Base-by-base conservation (phyloP, 306 rosid genomes). In the Ormosia semicastrata region DNA sequence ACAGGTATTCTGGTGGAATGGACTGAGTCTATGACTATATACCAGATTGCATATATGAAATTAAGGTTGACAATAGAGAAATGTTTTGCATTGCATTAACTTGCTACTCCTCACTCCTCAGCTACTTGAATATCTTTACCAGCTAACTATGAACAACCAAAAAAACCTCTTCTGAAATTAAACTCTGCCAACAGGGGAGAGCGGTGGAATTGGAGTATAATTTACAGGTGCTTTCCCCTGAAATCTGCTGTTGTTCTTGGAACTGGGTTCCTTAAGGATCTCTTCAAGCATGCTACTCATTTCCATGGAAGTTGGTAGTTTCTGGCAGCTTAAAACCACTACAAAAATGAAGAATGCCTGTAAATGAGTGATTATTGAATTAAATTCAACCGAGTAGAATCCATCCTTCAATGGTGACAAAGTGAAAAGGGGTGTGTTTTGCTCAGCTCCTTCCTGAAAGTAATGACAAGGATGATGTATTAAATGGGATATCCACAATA, bases 341-440 rank as follows among this genome's bases (percentile, higher is more conserved):
- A 95, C 95, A 39, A 92, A 90, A 66, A 86, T 85, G 94, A 89
- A 95, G 87, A 95, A 95, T 7, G 98, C 97, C 76, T 95, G 99
- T 32, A 95, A 82, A 68, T 78, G 77, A 82, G 93, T 83, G 82
- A 95, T 87, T 11, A 92, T 78, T 13, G 95, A 79, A 70, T 80
- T 82, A 83, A 91, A 95, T 53, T 91, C 91, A 6, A 91, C 76
- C 0, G 92, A 87, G 88, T 81, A 93, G 63, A 86, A 81, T 77
- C 94, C 96, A 15, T 92, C 94, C 88, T 90, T 91, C 83, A 82
- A 73, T 33, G 88, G 91, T 50, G 67, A 56, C 92, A 93, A 85
- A 73, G 90, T 78, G 87, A 95, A 93, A 72, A 72, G 14, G 72
- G 97, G 93, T 3, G 41, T 82, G 67, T 79, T 78, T 85, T 91